Conservation (phyloP, 768 basidiomycete genomes). For the Serendipita vermifera region DNA sequence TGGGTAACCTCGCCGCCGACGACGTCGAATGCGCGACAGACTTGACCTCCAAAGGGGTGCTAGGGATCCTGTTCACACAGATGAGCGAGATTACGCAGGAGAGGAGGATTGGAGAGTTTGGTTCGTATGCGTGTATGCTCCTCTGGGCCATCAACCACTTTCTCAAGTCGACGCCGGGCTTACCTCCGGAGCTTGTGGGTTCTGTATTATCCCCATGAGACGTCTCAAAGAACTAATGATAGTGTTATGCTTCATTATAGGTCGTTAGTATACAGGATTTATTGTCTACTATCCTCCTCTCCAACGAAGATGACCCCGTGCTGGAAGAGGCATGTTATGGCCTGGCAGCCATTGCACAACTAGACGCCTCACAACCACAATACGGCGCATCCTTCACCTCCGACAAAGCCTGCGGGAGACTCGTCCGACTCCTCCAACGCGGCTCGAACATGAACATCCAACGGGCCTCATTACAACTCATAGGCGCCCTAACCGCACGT, state of each 20-base stretch:
- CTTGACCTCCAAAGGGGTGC: background rate
- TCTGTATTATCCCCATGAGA: no score
- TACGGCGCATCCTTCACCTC: background rate
- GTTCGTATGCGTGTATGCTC: background rate
- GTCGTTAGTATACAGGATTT: slow-evolving; percentile 1
- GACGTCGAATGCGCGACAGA: background rate
- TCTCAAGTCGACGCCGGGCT: background rate
- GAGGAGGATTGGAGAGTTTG: background rate
- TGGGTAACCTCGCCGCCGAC: slow-evolving; percentile 1
- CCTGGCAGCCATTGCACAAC: background rate
- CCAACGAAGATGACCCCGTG: background rate
- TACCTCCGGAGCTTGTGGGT: background rate
- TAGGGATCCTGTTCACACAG: background rate
- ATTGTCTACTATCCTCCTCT: background rate
- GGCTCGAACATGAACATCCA: slow-evolving; percentile 1
- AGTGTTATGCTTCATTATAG: no score
- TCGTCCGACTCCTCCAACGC: background rate
- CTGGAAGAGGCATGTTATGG: slow-evolving; percentile 1
- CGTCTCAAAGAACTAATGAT: no score
- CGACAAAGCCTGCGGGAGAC: background rate
- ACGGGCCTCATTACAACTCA: background rate
- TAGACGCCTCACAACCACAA: background rate
- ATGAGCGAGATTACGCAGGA: background rate
- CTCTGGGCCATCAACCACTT: slow-evolving; percentile 10
- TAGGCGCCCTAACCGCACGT: background rate